Evolutionary conservation across 805 yeast genomes (phyloP), one percentile per base, ranked within the genome.

Genomic region (Spathaspora passalidarum): DNA sequence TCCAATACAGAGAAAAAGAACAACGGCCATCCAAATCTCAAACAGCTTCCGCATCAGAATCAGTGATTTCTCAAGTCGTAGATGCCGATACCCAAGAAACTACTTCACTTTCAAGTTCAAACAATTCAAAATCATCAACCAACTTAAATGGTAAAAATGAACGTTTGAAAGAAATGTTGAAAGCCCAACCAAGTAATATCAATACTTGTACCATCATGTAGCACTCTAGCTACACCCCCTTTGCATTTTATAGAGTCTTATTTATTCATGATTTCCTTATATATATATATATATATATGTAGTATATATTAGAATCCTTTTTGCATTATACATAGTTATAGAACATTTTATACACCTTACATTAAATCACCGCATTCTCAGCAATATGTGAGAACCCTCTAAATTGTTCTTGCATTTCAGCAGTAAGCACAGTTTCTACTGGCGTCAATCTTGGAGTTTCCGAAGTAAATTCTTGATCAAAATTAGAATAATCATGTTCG

Each of bases 381-480:
- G 86, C 79, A 56, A 86, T 81, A 65, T 90, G 92, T 1, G 97
- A 89, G 69, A 94, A 94, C 3, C 99, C 99, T 56, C 98, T 82
- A 79, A 94, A 94, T 70, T 89, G 95, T 59, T 94, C 97, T 74
- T 94, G 99, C 81, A 86, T 85, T 21, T 84, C 80, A 1, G 94
- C 81, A 11, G 94, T 85, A 58, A 94, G 74, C 5, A 87, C 83
- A 23, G 96, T 85, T 49, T 89, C 92, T 41, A 94, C 91, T 2
- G 99, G 99, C 1, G 99, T 94, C 65, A 92, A 76, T 42, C 96
- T 84, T 29, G 98, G 97, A 29, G 94, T 86, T 59, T 94, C 97
- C 0, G 90, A 81, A 0, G 99, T 94, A 62, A 94, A 94, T 63
- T 90, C 97, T 57, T 84, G 86, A 68, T 94, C 99, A 61, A 94